A percentile compares a stretch with the other conserved stretches of the same genome.
These are phyloP conservation scores for Podaxis sp. DNA, from an alignment of 768 basidiomycete genomes.

Conservation along the genomic window DNA sequence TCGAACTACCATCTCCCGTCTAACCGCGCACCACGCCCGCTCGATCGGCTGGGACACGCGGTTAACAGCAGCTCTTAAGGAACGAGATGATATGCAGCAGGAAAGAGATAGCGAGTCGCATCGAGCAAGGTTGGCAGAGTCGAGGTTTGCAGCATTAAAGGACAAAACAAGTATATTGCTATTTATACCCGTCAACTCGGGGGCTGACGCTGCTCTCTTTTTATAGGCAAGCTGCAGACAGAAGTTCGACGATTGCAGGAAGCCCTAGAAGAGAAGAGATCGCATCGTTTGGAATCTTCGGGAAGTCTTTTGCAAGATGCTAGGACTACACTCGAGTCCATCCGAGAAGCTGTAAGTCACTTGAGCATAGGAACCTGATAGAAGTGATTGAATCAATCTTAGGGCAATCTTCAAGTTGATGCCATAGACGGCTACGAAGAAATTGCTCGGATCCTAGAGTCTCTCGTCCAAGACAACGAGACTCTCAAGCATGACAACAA, in stretches of 20 bases:
- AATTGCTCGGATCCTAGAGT: constrained; percentile 70
- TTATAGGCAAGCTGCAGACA: constrained; percentile 63
- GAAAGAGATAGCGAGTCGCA: constrained; percentile 74
- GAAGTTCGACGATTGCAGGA: constrained; percentile 68
- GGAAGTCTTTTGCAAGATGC: constrained; percentile 70
- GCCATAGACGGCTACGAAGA: constrained; percentile 54
- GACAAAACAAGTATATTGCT: constrained; percentile 60
- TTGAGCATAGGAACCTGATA: background rate
- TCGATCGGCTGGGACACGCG: constrained; percentile 71
- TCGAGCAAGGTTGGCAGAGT: constrained; percentile 67
- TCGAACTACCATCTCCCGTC: constrained; percentile 59
- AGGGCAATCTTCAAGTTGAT: constrained; percentile 34
- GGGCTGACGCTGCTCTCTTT: constrained; percentile 6
- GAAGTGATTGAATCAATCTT: constrained; percentile 25
- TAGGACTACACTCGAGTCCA: constrained; percentile 56
- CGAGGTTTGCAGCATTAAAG: constrained; percentile 59
- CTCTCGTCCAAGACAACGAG: constrained; percentile 86
- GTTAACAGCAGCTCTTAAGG: constrained; percentile 62
- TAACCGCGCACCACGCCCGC: constrained; percentile 69
- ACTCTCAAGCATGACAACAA: constrained; percentile 77
- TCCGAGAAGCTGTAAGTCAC: constrained; percentile 55
- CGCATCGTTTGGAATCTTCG: constrained; percentile 62
- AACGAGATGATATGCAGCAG: constrained; percentile 82
- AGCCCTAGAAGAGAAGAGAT: constrained; percentile 59
- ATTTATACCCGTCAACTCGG: background rate